Base-by-base conservation (phyloP, 352 stramenopile species). In the Globisporangium canariense region DNA sequence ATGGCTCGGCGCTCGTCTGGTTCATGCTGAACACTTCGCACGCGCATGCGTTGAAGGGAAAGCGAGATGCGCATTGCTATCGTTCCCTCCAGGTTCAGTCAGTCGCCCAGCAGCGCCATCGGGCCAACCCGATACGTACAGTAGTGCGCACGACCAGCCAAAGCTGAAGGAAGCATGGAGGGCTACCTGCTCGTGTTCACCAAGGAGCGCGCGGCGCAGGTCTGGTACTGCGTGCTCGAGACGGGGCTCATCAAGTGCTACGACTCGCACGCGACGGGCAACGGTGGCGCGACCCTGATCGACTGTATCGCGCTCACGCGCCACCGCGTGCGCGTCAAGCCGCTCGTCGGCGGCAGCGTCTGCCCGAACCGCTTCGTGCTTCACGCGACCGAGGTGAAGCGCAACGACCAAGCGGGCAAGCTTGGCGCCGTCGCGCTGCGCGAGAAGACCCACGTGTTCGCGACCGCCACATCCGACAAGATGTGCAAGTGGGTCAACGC, bases 301-400 rank as follows among this genome's bases (percentile, higher is more conserved):
- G 74, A 78, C 32, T 72, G 70, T 25, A 62, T 93, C 18, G 71
- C 68, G 59, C 81, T 93, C 51, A 91, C 84, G 59, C 73, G 80
- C 20, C 81, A 93, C 59, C 78, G 75, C 49, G 73, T 93, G 53
- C 79, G 74, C 38, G 76, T 93, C 22, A 71, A 79, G 32, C 68
- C 75, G 49, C 63, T 87, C 7, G 64, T 77, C 2, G 73, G 69
- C 41, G 69, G 78, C 62, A 75, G 73, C 34, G 51, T 77, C n/a
- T 89, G 83, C 59, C 84, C 83, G 30, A 93, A 93, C 61, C 75
- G 81, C 50, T 91, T 93, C 56, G 73, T 69, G 1, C 59, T 93
- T 49, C 70, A 83, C 62, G 65, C 70, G 22, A 63, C 79, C 14
- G 77, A 79, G 56, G 71, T 88, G 55, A 69, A 71, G 64, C 79